Conservation (phyloP, 2,329 filamentous ascomycete genomes). For the Pseudocercospora crystallina region DNA sequence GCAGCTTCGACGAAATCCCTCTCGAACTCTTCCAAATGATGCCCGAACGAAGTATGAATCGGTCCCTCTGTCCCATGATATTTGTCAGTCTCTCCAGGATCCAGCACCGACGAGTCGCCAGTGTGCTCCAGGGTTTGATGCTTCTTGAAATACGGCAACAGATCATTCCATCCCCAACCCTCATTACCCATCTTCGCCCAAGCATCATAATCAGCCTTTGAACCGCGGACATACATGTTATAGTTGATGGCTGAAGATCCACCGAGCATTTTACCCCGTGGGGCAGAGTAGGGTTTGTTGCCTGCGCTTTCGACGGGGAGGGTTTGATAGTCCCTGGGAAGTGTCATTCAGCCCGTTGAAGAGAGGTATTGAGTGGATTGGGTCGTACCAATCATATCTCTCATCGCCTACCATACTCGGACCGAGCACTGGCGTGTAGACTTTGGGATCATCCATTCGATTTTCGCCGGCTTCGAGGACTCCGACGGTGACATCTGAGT, state of each 20-base stretch:
- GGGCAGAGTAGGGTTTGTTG: slow-evolving; percentile 28
- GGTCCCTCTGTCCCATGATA: slow-evolving; percentile 36
- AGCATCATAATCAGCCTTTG: slow-evolving; percentile 40
- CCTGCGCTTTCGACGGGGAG: slow-evolving; percentile 20
- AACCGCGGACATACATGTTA: slow-evolving; percentile 35
- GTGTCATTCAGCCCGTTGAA: no score
- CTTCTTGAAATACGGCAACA: slow-evolving; percentile 25
- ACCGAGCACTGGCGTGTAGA: slow-evolving; percentile 34
- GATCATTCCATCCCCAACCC: slow-evolving; percentile 19
- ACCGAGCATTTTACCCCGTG: no score
- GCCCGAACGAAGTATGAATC: slow-evolving; percentile 37
- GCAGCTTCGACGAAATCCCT: slow-evolving; percentile 36
- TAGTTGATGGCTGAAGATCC: slow-evolving; percentile 43
- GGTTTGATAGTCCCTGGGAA: slow-evolving; percentile 26
- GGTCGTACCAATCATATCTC: slow-evolving; percentile 37
- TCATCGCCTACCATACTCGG: slow-evolving; percentile 31
- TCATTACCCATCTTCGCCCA: slow-evolving; percentile 33
- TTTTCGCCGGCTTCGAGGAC: slow-evolving; percentile 35
- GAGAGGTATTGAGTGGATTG: no score
- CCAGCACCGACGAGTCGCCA: slow-evolving; percentile 9
- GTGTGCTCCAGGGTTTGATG: slow-evolving; percentile 16
- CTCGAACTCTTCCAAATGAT: slow-evolving; percentile 36
- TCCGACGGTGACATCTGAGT: slow-evolving; percentile 29
- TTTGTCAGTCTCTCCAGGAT: slow-evolving; percentile 25
- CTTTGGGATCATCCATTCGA: slow-evolving; percentile 26